Evolutionary conservation across 306 rosid species (phyloP).

Genomic region (Inga laurina): DNA sequence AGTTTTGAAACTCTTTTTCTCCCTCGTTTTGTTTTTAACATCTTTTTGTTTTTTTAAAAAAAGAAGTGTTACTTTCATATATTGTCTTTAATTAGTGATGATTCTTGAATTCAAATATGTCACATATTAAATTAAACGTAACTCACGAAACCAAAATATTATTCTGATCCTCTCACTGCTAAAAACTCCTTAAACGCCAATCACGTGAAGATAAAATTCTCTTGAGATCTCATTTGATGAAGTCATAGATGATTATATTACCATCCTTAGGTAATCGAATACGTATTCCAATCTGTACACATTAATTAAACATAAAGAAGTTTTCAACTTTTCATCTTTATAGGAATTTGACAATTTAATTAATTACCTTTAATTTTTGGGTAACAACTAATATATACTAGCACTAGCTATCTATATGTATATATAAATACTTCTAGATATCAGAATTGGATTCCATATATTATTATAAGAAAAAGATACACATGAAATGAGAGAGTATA

Average conservation of each 20-base stretch:
- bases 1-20: neutral
- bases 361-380: neutral
- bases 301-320: neutral
- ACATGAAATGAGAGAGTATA: neutral
- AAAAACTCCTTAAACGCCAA: neutral
- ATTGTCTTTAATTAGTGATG: neutral
- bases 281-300: neutral
- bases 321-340: neutral
- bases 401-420: neutral
- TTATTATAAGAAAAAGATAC: neutral
- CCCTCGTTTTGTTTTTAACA: neutral
- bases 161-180: neutral
- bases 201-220: constrained; percentile 1
- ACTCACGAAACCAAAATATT: neutral
- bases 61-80: neutral
- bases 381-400: neutral
- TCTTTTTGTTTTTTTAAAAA: neutral
- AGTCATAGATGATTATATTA: neutral
- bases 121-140: neutral
- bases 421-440: neutral
- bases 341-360: neutral
- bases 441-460: neutral
- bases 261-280: neutral
- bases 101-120: neutral
- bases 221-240: neutral